Conservation (phyloP, 805 yeast genomes). For the Cyberlindnera euphorbiiphila region DNA sequence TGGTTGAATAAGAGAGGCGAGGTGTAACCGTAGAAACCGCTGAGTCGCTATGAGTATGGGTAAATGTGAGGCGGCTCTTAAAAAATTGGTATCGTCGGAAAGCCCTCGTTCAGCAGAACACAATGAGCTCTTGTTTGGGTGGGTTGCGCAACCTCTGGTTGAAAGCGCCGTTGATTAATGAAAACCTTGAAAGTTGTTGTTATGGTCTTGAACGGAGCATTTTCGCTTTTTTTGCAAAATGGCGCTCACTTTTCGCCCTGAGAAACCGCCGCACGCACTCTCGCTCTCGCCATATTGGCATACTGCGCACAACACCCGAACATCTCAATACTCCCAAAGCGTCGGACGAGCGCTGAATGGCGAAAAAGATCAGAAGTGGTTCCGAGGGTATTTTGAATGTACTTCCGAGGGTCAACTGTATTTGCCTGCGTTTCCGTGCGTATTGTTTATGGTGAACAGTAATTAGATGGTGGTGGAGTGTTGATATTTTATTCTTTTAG, state of each 20-base stretch:
- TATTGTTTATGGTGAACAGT: no score
- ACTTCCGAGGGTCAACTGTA: no score
- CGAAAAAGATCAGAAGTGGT: no score
- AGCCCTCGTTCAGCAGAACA: conserved; percentile 1
- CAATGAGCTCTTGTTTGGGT: background rate
- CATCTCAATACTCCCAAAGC: no score
- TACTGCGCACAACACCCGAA: no score
- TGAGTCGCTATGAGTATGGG: background rate
- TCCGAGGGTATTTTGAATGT: no score
- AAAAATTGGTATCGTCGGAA: conserved; percentile 2
- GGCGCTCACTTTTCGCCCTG: conserved; percentile 2
- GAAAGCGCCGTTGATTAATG: conserved; percentile 6
- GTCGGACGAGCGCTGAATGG: no score
- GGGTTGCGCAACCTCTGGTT: background rate
- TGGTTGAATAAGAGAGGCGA: background rate
- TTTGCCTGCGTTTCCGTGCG: no score
- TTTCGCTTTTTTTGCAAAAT: conserved; percentile 5
- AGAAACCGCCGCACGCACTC: no score
- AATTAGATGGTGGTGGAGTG: no score
- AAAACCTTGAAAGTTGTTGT: conserved; percentile 10
- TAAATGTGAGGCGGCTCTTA: background rate
- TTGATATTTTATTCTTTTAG: no score
- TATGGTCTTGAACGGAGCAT: conserved; percentile 2
- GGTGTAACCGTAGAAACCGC: background rate
- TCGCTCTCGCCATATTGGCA: no score